Percentiles rank a stretch among this genome's conserved stretches.
phyloP scores from a whole-genome alignment of 805 yeast species.

The Candida michaelii region DNA sequence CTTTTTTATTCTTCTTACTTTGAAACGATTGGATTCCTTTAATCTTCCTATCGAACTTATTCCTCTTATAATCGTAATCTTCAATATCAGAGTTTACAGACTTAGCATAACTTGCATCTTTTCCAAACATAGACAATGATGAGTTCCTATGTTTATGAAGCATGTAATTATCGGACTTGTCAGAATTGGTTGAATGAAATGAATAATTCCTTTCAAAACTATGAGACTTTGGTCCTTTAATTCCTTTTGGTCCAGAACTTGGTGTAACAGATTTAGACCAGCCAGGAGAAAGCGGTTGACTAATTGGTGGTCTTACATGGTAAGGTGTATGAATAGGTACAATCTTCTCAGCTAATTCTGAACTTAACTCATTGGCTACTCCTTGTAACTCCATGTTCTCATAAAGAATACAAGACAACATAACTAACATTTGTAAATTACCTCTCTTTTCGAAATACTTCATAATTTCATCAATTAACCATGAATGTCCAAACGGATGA shows the following conservation, averaged over 20 bases:
- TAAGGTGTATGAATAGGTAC: constrained; percentile 52
- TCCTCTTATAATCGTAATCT: neutral
- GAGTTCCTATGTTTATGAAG: constrained; percentile 8
- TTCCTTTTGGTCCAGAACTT: no score
- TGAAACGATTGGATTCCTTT: constrained; percentile 3
- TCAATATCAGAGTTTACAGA: constrained; percentile 19
- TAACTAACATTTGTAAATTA: constrained; percentile 86
- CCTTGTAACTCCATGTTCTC: constrained; percentile 34
- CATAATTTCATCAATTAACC: constrained; percentile 65
- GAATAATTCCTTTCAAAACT: constrained; percentile 5
- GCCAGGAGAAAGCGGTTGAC: neutral
- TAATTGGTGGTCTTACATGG: constrained; percentile 13
- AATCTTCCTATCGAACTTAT: constrained; percentile 1
- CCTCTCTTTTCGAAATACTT: constrained; percentile 60
- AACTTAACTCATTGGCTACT: neutral
- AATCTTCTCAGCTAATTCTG: constrained; percentile 12
- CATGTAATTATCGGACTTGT: constrained; percentile 5
- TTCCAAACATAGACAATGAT: constrained; percentile 7
- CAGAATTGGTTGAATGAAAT: constrained; percentile 11
- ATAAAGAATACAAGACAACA: constrained; percentile 72
- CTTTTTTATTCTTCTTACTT: constrained; percentile 17
- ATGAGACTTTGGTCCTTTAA: neutral
- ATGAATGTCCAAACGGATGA: constrained; percentile 71
- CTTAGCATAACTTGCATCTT: constrained; percentile 15
- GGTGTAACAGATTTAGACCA: no score